Evolutionary conservation across 768 basidiomycete species (phyloP).

Genomic region (Brasilioporus rufonigricans): DNA sequence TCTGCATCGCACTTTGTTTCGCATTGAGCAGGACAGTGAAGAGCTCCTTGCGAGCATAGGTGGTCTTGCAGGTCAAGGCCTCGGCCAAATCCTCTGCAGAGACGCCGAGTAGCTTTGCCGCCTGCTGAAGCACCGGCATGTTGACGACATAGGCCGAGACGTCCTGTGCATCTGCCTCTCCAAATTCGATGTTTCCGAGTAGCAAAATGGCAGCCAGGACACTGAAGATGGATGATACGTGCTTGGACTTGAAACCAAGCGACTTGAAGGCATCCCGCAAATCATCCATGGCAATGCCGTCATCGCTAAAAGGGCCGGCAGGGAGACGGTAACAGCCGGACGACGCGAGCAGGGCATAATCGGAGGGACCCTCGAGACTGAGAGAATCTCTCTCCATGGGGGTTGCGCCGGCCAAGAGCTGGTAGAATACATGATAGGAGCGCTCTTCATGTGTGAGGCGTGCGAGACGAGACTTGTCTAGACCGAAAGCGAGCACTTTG

Average conservation of each 20-base stretch:
- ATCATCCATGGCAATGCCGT: constrained; percentile 56
- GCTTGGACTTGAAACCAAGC: constrained; percentile 63
- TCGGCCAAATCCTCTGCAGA: constrained; percentile 52
- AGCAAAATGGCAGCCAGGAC: constrained; percentile 53
- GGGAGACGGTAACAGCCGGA: constrained; percentile 60
- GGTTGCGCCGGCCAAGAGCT: constrained; percentile 57
- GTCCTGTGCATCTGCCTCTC: constrained; percentile 52
- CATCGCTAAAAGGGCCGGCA: constrained; percentile 60
- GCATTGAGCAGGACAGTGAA: constrained; percentile 54
- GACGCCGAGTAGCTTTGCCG: constrained; percentile 50
- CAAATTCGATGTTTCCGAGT: constrained; percentile 58
- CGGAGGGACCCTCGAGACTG: constrained; percentile 54
- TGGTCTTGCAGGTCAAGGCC: constrained; percentile 53
- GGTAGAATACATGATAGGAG: constrained; percentile 67
- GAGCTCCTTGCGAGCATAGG: constrained; percentile 57
- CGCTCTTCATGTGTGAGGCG: constrained; percentile 57
- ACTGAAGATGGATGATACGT: constrained; percentile 51
- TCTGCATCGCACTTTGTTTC: constrained; percentile 49
- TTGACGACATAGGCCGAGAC: constrained; percentile 53
- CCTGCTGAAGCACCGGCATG: constrained; percentile 45
- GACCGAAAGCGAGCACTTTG: constrained; percentile 56
- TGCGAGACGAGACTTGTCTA: constrained; percentile 60
- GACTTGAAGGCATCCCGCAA: constrained; percentile 52
- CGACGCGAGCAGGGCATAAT: constrained; percentile 34
- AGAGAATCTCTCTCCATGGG: constrained; percentile 53